These are phyloP conservation scores for Leccinum uliginosum DNA, from an alignment of 768 basidiomycete genomes.

Conservation along the genomic window DNA sequence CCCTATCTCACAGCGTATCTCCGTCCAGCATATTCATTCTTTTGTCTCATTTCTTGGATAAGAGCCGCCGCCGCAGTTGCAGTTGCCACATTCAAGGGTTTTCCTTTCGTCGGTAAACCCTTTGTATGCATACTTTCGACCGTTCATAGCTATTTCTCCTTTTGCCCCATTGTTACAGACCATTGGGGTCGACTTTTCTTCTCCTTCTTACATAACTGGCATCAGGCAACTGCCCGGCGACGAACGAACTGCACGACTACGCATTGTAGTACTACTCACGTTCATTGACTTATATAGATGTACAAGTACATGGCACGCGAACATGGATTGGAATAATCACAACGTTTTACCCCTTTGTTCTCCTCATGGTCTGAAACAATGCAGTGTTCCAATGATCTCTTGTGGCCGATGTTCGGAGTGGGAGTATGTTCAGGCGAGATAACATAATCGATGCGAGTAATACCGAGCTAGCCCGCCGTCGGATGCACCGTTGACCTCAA, in stretches of 20 bases:
- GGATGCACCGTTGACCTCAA: no score
- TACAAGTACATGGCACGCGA: background rate
- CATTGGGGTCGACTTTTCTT: background rate
- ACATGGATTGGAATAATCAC: background rate
- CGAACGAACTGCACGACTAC: conserved; percentile 14
- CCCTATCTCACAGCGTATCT: background rate
- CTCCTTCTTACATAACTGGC: background rate
- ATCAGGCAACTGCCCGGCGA: background rate
- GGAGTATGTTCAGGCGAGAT: no score
- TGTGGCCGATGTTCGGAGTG: no score
- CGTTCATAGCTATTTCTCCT: conserved; percentile 9
- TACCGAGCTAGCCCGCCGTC: no score
- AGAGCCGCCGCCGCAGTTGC: background rate
- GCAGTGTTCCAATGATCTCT: no score
- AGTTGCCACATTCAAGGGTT: background rate
- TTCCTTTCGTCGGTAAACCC: background rate
- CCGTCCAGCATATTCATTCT: background rate
- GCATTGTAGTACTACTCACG: conserved; percentile 25
- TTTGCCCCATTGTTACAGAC: background rate
- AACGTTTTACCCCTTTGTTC: background rate
- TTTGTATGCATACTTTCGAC: conserved; percentile 16
- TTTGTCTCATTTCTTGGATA: conserved; percentile 1
- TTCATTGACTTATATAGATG: conserved; percentile 16
- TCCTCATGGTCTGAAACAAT: no score
- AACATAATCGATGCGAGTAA: no score